Conservation (phyloP, 495 filamentous ascomycete species). For the Symbiotaphrina buchneri region DNA sequence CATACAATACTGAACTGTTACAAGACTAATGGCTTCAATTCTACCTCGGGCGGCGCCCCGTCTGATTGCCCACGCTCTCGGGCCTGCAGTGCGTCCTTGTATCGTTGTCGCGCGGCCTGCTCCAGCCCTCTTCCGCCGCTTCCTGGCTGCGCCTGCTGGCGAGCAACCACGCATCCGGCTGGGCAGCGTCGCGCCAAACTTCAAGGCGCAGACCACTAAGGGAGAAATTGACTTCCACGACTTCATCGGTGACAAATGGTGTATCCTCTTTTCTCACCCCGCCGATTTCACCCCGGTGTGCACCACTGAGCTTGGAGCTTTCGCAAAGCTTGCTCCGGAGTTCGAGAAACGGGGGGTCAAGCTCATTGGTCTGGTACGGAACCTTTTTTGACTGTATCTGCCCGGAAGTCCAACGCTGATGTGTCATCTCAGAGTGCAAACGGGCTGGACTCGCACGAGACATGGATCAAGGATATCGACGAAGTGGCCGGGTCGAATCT, state of each 20-base stretch:
- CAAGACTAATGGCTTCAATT: too few relatives aligned
- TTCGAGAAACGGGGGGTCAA: slow-evolving; percentile 40
- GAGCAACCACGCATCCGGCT: slow-evolving; percentile 39
- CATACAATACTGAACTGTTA: too few relatives aligned
- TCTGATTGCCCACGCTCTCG: too few relatives aligned
- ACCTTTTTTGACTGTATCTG: background rate
- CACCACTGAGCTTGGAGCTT: slow-evolving; percentile 47
- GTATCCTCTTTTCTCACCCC: slow-evolving; percentile 45
- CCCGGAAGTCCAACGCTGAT: background rate
- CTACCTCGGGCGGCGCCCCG: too few relatives aligned
- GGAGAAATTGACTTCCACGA: slow-evolving; percentile 39
- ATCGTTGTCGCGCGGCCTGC: background rate
- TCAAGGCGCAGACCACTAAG: slow-evolving; percentile 38
- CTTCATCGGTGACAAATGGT: slow-evolving; percentile 35
- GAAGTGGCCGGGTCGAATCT: slow-evolving; percentile 30
- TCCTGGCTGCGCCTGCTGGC: background rate
- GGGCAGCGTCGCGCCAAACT: slow-evolving; percentile 38
- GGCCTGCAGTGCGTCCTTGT: background rate
- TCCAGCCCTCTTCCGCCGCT: background rate
- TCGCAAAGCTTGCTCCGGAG: slow-evolving; percentile 35
- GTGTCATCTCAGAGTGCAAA: slow-evolving; percentile 24
- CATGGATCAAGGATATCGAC: slow-evolving; percentile 46
- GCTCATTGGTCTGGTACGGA: slow-evolving; percentile 35
- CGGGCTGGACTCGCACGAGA: slow-evolving; percentile 29
- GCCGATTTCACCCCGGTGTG: slow-evolving; percentile 51